Evolutionary conservation across 148 eudicot species (phyloP).

Genomic region (Fagopyrum esculentum): DNA sequence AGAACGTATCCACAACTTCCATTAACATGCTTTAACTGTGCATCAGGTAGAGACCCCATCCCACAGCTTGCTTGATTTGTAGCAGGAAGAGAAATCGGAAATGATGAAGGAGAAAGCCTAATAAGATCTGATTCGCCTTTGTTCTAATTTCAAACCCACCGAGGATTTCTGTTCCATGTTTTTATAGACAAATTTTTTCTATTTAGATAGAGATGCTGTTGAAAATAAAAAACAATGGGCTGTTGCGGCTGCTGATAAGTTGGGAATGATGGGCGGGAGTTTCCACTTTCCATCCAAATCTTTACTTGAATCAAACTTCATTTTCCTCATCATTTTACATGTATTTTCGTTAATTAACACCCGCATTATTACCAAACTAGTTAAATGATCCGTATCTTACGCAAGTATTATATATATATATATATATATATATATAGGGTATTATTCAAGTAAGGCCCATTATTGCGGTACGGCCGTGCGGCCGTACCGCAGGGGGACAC

Average conservation of each 20-base stretch:
- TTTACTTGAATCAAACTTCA: no score
- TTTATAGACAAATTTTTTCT: not conserved
- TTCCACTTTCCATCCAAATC: no score
- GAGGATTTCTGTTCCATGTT: not conserved
- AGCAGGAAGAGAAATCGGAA: not conserved
- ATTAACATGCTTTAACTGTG: not conserved
- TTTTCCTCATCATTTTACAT: no score
- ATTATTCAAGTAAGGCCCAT: no score
- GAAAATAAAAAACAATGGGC: not conserved
- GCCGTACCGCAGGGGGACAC: no score
- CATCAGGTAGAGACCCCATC: not conserved
- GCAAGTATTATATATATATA: no score
- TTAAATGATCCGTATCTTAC: no score
- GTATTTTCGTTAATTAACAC: no score
- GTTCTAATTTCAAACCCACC: not conserved
- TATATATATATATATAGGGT: no score
- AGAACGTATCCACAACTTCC: slow-evolving; percentile 4
- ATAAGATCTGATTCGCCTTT: not conserved
- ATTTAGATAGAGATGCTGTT: not conserved
- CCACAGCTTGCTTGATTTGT: not conserved
- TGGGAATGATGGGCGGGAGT: not conserved
- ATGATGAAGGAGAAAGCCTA: not conserved
- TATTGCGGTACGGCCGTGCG: no score
- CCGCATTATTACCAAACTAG: no score
- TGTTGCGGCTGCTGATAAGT: not conserved